Evolutionary conservation across 495 filamentous ascomycete species (phyloP).

Genomic region (Aspergillus biplanus): DNA sequence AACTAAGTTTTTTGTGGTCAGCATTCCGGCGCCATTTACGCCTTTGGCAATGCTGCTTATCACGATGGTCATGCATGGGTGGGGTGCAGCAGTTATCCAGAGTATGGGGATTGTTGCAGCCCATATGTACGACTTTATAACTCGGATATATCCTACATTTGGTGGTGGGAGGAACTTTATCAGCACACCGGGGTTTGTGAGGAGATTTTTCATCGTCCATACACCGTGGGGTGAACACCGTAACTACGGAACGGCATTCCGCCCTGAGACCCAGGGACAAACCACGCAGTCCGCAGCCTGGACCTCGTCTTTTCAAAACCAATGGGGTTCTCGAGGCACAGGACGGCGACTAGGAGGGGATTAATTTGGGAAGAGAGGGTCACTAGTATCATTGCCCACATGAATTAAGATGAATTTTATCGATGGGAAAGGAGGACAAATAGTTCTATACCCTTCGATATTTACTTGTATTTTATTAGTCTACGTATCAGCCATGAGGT

Average conservation of each 20-base stretch:
- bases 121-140: constrained; percentile 85
- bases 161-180: constrained; percentile 76
- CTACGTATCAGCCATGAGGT: neutral
- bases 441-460: neutral
- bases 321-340: constrained; percentile 68
- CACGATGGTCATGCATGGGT: constrained; percentile 62
- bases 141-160: constrained; percentile 79
- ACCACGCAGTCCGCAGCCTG: constrained; percentile 36
- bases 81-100: constrained; percentile 54
- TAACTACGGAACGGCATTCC: constrained; percentile 64
- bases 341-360: constrained; percentile 69
- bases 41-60: constrained; percentile 76
- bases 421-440: neutral
- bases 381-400: neutral
- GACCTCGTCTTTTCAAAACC: constrained; percentile 41
- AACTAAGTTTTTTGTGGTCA: constrained; percentile 73
- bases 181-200: constrained; percentile 67
- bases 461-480: neutral
- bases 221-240: constrained; percentile 33
- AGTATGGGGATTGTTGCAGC: constrained; percentile 76
- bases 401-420: neutral
- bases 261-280: constrained; percentile 29
- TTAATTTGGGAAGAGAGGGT: constrained; percentile 14
- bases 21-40: constrained; percentile 72
- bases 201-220: constrained; percentile 59